These are phyloP conservation scores for Malassezia slooffiae DNA, from an alignment of 1,284 basidiomycete genomes.

Conservation along the genomic window DNA sequence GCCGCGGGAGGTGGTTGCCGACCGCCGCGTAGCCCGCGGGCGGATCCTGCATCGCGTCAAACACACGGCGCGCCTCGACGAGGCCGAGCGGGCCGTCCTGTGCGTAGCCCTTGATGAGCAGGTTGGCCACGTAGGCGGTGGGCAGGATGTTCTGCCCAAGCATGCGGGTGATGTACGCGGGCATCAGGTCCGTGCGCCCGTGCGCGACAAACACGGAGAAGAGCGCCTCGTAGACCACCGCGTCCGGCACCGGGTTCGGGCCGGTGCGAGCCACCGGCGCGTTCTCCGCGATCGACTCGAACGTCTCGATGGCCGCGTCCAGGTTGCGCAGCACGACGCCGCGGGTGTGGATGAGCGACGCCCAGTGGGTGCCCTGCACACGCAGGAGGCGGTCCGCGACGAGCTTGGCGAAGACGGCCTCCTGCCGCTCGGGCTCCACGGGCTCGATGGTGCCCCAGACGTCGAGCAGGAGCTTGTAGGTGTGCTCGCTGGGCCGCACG, in stretches of 20 bases:
- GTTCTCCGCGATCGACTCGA: slow-evolving; percentile 60
- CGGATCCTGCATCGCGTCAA: slow-evolving; percentile 78
- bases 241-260: slow-evolving; percentile 55
- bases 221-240: slow-evolving; percentile 79
- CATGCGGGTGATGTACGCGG: slow-evolving; percentile 60
- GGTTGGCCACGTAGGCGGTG: slow-evolving; percentile 92
- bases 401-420: slow-evolving; percentile 60
- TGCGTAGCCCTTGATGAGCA: slow-evolving; percentile 60
- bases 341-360: slow-evolving; percentile 78
- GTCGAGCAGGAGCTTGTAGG: slow-evolving; percentile 65
- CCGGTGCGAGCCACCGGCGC: slow-evolving; percentile 43
- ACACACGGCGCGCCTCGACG: slow-evolving; percentile 51
- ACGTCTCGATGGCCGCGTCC: slow-evolving; percentile 63
- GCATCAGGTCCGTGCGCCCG: slow-evolving; percentile 68
- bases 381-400: slow-evolving; percentile 52
- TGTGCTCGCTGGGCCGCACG: slow-evolving; percentile 50
- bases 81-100: slow-evolving; percentile 62
- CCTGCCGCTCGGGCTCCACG: slow-evolving; percentile 66
- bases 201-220: slow-evolving; percentile 75
- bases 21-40: slow-evolving; percentile 74
- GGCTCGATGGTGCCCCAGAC: slow-evolving; percentile 70
- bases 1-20: slow-evolving; percentile 63
- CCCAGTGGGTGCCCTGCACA: slow-evolving; percentile 79
- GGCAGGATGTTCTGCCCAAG: slow-evolving; percentile 60
- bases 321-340: slow-evolving; percentile 72